phyloP scores from a whole-genome alignment of 306 rosid species.

The Trifolium subterraneum region DNA sequence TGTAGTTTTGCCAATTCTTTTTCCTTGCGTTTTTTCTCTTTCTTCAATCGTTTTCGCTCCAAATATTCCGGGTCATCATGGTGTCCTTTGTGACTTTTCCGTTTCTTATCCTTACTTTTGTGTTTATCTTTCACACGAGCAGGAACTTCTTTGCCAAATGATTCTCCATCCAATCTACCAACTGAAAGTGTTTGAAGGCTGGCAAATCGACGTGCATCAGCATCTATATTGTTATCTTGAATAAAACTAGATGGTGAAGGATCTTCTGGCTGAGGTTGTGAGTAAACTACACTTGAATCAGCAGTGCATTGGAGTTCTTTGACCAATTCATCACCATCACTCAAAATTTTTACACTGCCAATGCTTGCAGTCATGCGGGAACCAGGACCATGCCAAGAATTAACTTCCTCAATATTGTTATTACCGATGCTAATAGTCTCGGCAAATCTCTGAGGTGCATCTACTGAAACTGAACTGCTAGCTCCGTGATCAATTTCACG shows the following conservation, averaged over 20 bases:
- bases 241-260: conserved; percentile 79
- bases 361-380: conserved; percentile 95
- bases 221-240: conserved; percentile 75
- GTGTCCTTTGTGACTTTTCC: conserved; percentile 68
- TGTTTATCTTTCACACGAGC: conserved; percentile 62
- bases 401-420: conserved; percentile 80
- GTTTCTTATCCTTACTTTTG: conserved; percentile 76
- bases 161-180: conserved; percentile 53
- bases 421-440: conserved; percentile 65
- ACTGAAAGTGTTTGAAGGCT: conserved; percentile 85
- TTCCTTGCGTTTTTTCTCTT: conserved; percentile 78
- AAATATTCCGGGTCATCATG: conserved; percentile 72
- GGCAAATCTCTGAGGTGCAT: conserved; percentile 78
- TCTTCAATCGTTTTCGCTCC: conserved; percentile 80
- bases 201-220: conserved; percentile 73
- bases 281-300: conserved; percentile 71
- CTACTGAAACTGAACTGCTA: conserved; percentile 93
- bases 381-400: conserved; percentile 76
- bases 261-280: conserved; percentile 57
- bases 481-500: conserved; percentile 70
- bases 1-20: conserved; percentile 72
- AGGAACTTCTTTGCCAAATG: conserved; percentile 49
- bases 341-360: conserved; percentile 79
- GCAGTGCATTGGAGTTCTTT: conserved; percentile 93
- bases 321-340: conserved; percentile 72